Conservation (phyloP, 148 eudicot genomes). For the Fagopyrum homotropicum region DNA sequence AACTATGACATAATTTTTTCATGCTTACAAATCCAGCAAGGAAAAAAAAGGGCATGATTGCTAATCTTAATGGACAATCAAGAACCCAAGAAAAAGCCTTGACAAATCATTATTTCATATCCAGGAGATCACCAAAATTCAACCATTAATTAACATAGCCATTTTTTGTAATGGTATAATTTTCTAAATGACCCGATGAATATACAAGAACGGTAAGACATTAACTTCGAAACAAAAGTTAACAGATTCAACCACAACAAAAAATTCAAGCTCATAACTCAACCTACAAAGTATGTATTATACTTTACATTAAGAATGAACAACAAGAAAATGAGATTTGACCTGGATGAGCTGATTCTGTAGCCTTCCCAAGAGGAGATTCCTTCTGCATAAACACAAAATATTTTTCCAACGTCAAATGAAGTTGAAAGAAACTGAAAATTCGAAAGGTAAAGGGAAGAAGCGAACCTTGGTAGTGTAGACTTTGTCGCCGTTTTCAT, state of each 20-base stretch:
- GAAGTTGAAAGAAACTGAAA: neutral
- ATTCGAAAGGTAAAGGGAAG: neutral
- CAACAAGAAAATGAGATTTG: slow-evolving; percentile 1
- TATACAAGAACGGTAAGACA: neutral
- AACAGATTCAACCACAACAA: neutral
- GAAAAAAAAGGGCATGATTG: neutral
- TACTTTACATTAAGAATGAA: neutral
- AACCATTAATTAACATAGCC: neutral
- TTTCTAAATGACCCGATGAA: neutral
- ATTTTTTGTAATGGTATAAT: neutral
- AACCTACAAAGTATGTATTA: neutral
- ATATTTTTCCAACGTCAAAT: neutral
- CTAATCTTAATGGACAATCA: neutral
- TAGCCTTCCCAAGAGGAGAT: slow-evolving; percentile 74
- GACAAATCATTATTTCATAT: neutral
- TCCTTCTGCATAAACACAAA: slow-evolving; percentile 61
- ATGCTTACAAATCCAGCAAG: neutral
- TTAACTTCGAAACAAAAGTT: neutral
- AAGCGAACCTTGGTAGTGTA: slow-evolving; percentile 82
- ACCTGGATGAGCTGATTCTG: slow-evolving; percentile 98
- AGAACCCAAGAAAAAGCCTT: neutral
- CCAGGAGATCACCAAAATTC: neutral
- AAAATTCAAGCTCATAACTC: neutral
- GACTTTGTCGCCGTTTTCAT: slow-evolving; percentile 92
- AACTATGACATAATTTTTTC: neutral